Base-by-base conservation (phyloP, 352 stramenopile genomes). In the Globisporangium echinulatum region DNA sequence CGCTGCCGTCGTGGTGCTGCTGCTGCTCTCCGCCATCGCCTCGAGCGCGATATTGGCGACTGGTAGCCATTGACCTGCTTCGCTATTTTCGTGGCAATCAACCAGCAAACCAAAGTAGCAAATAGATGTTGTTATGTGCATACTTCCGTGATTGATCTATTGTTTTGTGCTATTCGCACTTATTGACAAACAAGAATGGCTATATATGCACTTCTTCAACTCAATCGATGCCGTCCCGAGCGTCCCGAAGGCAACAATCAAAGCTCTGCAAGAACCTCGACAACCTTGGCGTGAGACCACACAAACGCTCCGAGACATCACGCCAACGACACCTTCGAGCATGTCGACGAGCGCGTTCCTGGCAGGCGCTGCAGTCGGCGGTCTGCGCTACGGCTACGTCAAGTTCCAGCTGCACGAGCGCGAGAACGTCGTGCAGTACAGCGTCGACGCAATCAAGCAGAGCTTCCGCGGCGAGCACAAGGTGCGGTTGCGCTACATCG, bases 321-420 rank as follows among this genome's bases (percentile, higher is more conserved):
- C 37, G 10, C 4, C 39, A 40, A 33, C 25, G 25, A 33, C 25
- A 33, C 25, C 1, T 33, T 3, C 25, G 25, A 39, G 37, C 4
- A 91, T 91, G 82, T 88, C 79, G 33, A 52, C 84, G 42, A 79
- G 76, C 64, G 79, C 82, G 55, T 90, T 92, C 64, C 62, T 88
- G 54, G 82, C 81, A 49, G 82, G 82, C 47, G 65, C 83, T 53
- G 76, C 77, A 57, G 66, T 80, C 8, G 79, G 78, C 52, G 80
- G 82, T 40, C 61, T 84, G 68, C 78, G 68, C 50, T 92, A 92
- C 67, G 79, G 78, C 44, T 64, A 74, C 47, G 68, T 80, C 62
- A 89, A 87, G 69, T 85, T 85, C 68, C 70, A 88, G 66, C 68
- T 92, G 37, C 58, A 83, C 43, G 76, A 90, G 63, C 80, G 80